These are phyloP conservation scores for Lactuca saligna DNA, from an alignment of 129 eudicot species.

Conservation along the genomic window DNA sequence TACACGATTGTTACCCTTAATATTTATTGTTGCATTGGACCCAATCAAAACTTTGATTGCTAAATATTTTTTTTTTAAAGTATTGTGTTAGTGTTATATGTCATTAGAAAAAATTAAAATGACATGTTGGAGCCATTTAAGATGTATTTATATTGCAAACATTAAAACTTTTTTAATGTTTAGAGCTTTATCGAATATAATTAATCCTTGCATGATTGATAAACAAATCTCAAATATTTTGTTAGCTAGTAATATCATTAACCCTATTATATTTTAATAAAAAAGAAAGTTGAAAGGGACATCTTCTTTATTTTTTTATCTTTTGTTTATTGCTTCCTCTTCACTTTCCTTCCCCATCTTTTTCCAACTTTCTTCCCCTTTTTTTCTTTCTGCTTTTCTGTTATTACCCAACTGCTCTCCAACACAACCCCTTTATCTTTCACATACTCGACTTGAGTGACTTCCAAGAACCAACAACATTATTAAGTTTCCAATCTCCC, in stretches of 20 bases:
- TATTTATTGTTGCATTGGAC: not conserved
- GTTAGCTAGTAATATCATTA: not conserved
- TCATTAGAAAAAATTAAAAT: too few relatives aligned
- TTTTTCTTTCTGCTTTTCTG: slow-evolving; percentile 34
- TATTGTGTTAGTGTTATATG: too few relatives aligned
- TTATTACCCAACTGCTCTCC: slow-evolving; percentile 40
- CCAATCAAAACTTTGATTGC: not conserved
- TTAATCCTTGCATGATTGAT: not conserved
- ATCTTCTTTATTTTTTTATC: slow-evolving; percentile 7
- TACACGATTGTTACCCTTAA: too few relatives aligned
- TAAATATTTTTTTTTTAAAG: too few relatives aligned
- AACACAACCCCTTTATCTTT: slow-evolving; percentile 26
- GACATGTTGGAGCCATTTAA: too few relatives aligned
- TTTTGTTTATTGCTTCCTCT: slow-evolving; percentile 33
- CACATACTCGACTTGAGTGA: slow-evolving; percentile 42
- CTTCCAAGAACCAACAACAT: slow-evolving; percentile 41
- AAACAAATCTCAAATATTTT: too few relatives aligned
- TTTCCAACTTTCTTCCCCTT: slow-evolving; percentile 31
- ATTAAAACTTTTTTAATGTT: too few relatives aligned
- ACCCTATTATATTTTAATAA: not conserved
- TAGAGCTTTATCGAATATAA: too few relatives aligned
- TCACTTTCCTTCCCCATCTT: slow-evolving; percentile 33
- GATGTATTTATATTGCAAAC: too few relatives aligned
- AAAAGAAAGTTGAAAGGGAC: slow-evolving; percentile 6
- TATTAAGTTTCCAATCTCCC: slow-evolving; percentile 19